Base-by-base conservation (phyloP, 768 basidiomycete species). In the Mycena albidolilacea region DNA sequence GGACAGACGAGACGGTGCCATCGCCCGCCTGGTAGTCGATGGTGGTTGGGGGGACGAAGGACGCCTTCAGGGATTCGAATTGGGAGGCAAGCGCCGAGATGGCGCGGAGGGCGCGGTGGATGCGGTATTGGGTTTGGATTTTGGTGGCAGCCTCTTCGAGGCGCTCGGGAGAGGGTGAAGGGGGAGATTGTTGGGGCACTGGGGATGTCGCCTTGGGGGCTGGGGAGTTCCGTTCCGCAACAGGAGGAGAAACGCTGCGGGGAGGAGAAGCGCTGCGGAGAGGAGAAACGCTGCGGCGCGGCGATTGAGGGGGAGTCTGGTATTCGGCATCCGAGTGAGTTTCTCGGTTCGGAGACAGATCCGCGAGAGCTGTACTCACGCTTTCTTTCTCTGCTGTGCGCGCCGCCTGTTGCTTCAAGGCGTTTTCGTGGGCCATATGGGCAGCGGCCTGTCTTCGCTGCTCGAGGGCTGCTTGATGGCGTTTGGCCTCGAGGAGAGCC, bases 41-140 rank as follows among this genome's bases (percentile, higher is more conserved):
- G 15, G 77, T 77, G 38, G 80, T 64, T 14, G 90, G 88, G 64
- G 84, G 83, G 21, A 79, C 72, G 80, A 92, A 92, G 23, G 75
- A 71, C 7, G 77, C 69, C 71, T 85, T 85, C 44, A 88, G 78
- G 11, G 78, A 63, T 14, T 86, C 78, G 80, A 92, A 92, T 77
- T 87, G 79, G 8, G 79, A 64, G 44, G 84, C 77, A 66, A 90
- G 77, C 30, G 79, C 59, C 48, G 82, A 73, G 76, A 92, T 85
- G 30, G 83, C 68, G 30, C 74, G 74, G 59, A 89, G 81, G 1
- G 90, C 82, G 38, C 79, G 78, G 75, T 85, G 82, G 21, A 84
- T 77, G 64, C 88, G 89, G 79, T 84, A 88, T 58, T 80, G 79
- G 9, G 81, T 81, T 71, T 90, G 90, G 59, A 90, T 89, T 61